Percentiles rank a stretch among this genome's conserved stretches.
phyloP scores from a whole-genome alignment of 345 rosid species.

The Eutrema yunnanense region DNA sequence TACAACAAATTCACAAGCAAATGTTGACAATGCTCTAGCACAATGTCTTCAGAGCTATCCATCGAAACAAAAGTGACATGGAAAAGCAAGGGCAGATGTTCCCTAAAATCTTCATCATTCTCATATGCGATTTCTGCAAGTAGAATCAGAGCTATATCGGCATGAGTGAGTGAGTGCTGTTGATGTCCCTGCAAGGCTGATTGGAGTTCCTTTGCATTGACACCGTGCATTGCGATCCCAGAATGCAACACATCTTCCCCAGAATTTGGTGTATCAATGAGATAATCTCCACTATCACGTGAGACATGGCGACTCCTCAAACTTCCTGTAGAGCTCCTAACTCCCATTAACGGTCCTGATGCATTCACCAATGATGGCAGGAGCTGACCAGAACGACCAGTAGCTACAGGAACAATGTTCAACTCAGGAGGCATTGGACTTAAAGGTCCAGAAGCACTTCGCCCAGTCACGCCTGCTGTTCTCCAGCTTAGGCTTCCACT shows the following conservation, averaged over 20 bases:
- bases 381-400: slow-evolving; percentile 94
- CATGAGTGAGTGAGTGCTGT: slow-evolving; percentile 93
- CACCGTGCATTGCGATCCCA: slow-evolving; percentile 64
- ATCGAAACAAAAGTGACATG: slow-evolving; percentile 98
- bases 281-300: slow-evolving; percentile 94
- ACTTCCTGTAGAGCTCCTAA: slow-evolving; percentile 93
- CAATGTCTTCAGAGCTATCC: slow-evolving; percentile 99
- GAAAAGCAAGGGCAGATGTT: slow-evolving; percentile 93
- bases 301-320: slow-evolving; percentile 91
- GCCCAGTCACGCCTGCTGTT: slow-evolving; percentile 74
- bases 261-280: slow-evolving; percentile 91
- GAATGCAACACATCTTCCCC: slow-evolving; percentile 84
- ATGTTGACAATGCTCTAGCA: slow-evolving; percentile 98
- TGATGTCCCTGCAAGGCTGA: slow-evolving; percentile 99
- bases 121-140: slow-evolving; percentile 98
- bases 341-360: slow-evolving; percentile 96
- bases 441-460: slow-evolving; percentile 88
- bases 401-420: slow-evolving; percentile 64
- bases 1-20: slow-evolving; percentile 91
- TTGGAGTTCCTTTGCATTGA: slow-evolving; percentile 92
- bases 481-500: slow-evolving; percentile 96
- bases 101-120: slow-evolving; percentile 98
- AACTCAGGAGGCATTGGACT: slow-evolving; percentile 94
- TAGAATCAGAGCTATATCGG: slow-evolving; percentile 95
- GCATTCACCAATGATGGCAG: slow-evolving; percentile 84